phyloP scores from a whole-genome alignment of 2,329 filamentous ascomycete species.

The Ilyonectria destructans region DNA sequence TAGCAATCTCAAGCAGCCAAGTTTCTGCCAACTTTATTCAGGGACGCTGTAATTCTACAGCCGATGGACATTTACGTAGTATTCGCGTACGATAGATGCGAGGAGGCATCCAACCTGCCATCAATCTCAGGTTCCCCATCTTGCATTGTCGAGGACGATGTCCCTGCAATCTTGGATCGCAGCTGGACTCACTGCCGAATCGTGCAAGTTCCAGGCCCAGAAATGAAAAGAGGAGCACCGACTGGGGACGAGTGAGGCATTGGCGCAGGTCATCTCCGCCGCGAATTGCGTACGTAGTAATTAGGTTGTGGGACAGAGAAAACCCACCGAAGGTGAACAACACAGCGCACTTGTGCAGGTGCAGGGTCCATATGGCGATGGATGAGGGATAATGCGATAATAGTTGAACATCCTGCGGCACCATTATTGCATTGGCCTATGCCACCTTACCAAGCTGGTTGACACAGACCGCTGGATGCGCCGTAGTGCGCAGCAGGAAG shows the following conservation, averaged over 20 bases:
- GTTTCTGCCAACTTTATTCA: neutral
- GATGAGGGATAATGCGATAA: slow-evolving; percentile 1
- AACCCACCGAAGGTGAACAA: slow-evolving; percentile 20
- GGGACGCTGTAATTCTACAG: neutral
- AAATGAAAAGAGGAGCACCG: slow-evolving; percentile 33
- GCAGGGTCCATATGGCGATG: slow-evolving; percentile 1
- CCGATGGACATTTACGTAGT: neutral
- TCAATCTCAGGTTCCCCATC: slow-evolving; percentile 1
- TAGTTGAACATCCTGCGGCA: neutral
- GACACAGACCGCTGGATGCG: slow-evolving; percentile 13
- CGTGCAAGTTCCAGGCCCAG: slow-evolving; percentile 7
- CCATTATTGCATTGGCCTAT: slow-evolving; percentile 22
- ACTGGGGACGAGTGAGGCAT: slow-evolving; percentile 10
- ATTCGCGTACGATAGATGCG: neutral
- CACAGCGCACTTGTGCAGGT: slow-evolving; percentile 7
- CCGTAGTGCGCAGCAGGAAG: neutral
- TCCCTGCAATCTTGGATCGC: slow-evolving; percentile 8
- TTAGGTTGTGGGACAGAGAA: slow-evolving; percentile 2
- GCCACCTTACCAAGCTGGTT: slow-evolving; percentile 7
- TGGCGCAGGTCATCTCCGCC: slow-evolving; percentile 24
- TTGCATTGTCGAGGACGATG: slow-evolving; percentile 12
- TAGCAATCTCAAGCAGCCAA: slow-evolving; percentile 12
- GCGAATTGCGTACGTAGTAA: slow-evolving; percentile 21
- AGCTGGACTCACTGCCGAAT: neutral
- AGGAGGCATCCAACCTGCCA: slow-evolving; percentile 10